Percentiles rank a stretch among this genome's conserved stretches.
Evolutionary conservation across 2,329 filamentous ascomycete species (phyloP).

Genomic region (Helminthosporium solani): DNA sequence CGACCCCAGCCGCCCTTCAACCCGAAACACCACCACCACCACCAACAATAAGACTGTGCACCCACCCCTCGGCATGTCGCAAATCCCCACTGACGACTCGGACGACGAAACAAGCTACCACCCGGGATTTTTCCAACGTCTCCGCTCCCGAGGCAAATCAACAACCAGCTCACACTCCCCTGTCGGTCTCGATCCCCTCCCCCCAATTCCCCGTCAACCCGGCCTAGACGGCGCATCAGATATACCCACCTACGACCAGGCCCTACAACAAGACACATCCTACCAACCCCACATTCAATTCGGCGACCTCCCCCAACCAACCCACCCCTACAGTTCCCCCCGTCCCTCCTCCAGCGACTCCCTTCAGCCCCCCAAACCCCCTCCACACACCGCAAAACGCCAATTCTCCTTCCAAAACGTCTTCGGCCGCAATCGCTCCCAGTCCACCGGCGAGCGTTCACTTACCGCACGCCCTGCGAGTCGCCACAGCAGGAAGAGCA

Average conservation of each 20-base stretch:
- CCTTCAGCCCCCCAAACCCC: conserved; percentile 56
- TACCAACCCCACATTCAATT: conserved; percentile 50
- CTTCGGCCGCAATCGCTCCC: conserved; percentile 57
- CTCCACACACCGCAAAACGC: conserved; percentile 61
- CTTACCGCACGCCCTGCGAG: conserved; percentile 25
- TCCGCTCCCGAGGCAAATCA: conserved; percentile 39
- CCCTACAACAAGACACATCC: conserved; percentile 47
- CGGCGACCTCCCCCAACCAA: conserved; percentile 35
- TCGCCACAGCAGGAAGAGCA: conserved; percentile 35
- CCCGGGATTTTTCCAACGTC: conserved; percentile 50
- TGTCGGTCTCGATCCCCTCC: conserved; percentile 6
- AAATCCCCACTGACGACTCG: conserved; percentile 67
- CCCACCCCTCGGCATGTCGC: conserved; percentile 84
- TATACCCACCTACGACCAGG: conserved; percentile 42
- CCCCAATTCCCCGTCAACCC: background rate
- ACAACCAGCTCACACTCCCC: conserved; percentile 24
- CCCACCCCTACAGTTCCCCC: conserved; percentile 32
- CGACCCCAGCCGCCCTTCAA: conserved; percentile 44
- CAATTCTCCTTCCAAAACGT: conserved; percentile 94
- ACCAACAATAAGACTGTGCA: conserved; percentile 62
- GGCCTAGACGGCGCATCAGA: conserved; percentile 20
- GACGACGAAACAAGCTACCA: conserved; percentile 45
- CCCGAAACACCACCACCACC: conserved; percentile 37
- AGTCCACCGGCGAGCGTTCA: conserved; percentile 26
- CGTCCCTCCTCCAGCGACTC: conserved; percentile 46